Conservation (phyloP, 2,329 filamentous ascomycete genomes). For the Truncatella angustata region DNA sequence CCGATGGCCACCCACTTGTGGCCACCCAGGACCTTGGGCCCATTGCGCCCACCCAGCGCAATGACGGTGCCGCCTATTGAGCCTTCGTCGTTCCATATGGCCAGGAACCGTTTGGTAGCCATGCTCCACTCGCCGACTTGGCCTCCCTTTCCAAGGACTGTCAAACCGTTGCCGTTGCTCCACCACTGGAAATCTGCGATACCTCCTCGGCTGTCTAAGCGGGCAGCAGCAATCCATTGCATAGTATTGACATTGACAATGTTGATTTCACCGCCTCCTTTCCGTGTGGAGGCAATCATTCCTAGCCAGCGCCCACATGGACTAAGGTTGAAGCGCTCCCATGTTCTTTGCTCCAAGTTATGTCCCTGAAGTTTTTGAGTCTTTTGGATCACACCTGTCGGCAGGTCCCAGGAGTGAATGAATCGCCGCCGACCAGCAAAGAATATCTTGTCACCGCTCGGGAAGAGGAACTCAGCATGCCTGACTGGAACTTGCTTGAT, state of each 20-base stretch:
- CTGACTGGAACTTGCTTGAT: conserved; percentile 80
- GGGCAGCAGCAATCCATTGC: conserved; percentile 83
- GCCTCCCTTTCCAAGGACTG: conserved; percentile 80
- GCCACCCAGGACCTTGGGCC: conserved; percentile 63
- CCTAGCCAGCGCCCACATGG: conserved; percentile 87
- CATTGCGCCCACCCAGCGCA: conserved; percentile 69
- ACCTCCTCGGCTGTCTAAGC: conserved; percentile 78
- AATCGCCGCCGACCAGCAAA: conserved; percentile 85
- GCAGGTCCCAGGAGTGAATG: conserved; percentile 92
- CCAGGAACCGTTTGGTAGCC: conserved; percentile 65
- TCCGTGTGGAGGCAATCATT: conserved; percentile 73
- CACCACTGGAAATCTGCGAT: conserved; percentile 94
- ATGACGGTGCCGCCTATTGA: conserved; percentile 82
- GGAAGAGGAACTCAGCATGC: conserved; percentile 76
- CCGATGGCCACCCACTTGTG: conserved; percentile 90
- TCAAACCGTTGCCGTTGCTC: conserved; percentile 77
- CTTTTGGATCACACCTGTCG: conserved; percentile 79
- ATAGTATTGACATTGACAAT: conserved; percentile 75
- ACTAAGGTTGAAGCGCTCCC: conserved; percentile 87
- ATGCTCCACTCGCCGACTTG: conserved; percentile 89
- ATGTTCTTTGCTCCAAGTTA: conserved; percentile 77
- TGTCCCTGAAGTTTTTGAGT: conserved; percentile 73
- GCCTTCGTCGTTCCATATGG: conserved; percentile 87
- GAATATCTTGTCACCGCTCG: conserved; percentile 75
- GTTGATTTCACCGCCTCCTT: conserved; percentile 87